phyloP scores from a whole-genome alignment of 768 basidiomycete species.

The Terana coerulea region DNA sequence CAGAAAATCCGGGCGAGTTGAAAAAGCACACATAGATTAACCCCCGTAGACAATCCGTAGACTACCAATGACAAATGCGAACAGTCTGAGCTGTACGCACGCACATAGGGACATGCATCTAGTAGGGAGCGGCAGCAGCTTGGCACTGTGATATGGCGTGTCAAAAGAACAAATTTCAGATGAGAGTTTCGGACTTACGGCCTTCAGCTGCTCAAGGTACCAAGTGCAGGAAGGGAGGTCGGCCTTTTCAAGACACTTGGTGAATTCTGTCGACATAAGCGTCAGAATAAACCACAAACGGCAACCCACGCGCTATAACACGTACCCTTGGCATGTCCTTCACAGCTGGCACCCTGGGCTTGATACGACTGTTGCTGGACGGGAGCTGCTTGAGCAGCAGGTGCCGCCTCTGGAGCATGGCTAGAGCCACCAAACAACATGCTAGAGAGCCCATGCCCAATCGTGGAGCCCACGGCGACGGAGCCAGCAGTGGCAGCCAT shows the following conservation, averaged over 20 bases:
- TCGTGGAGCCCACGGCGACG: conserved; percentile 82
- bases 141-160: conserved; percentile 51
- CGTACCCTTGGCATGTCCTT: conserved; percentile 77
- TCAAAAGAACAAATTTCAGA: neutral
- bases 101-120: too few species aligned
- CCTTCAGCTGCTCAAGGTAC: conserved; percentile 87
- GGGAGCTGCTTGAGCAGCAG: conserved; percentile 37
- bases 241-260: conserved; percentile 79
- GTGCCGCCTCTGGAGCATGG: conserved; percentile 34
- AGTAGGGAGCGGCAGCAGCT: conserved; percentile 64
- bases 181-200: conserved; percentile 51
- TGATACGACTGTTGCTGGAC: conserved; percentile 38
- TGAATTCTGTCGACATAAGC: conserved; percentile 54
- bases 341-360: conserved; percentile 57
- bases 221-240: conserved; percentile 77
- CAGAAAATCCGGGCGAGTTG: too few species aligned
- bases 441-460: conserved; percentile 85
- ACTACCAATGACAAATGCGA: too few species aligned
- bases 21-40: too few species aligned
- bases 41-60: too few species aligned
- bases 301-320: conserved; percentile 7
- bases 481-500: conserved; percentile 92
- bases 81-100: too few species aligned
- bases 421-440: conserved; percentile 83
- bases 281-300: neutral